Conservation (phyloP, 331 rosid genomes). For the Cydonia oblonga region DNA sequence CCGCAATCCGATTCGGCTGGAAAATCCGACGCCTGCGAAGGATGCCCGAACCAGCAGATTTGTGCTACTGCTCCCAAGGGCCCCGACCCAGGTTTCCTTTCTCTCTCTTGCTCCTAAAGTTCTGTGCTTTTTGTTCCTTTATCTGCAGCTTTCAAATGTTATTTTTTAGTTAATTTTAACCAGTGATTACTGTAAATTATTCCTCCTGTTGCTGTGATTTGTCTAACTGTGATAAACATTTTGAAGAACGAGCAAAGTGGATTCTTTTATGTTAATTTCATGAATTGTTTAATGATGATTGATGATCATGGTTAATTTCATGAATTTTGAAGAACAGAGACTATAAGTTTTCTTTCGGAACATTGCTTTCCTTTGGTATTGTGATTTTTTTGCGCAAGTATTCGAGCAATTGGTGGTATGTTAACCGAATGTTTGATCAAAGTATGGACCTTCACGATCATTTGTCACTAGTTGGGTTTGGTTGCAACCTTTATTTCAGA, state of each 20-base stretch:
- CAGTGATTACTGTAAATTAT: neutral
- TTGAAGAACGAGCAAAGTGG: neutral
- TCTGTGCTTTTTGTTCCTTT: neutral
- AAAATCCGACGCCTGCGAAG: conserved; percentile 59
- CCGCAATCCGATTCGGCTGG: conserved; percentile 74
- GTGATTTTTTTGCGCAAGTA: too few species aligned
- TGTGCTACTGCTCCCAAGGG: conserved; percentile 94
- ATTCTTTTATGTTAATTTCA: neutral
- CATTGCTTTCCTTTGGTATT: too few species aligned
- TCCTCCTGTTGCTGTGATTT: neutral
- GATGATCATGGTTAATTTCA: neutral
- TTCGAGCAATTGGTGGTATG: too few species aligned
- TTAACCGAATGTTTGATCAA: too few species aligned
- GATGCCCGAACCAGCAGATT: conserved; percentile 78
- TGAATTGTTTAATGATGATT: neutral
- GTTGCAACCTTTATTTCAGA: too few species aligned
- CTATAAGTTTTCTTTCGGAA: too few species aligned
- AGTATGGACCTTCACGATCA: too few species aligned
- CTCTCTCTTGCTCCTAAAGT: neutral
- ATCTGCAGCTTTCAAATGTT: neutral
- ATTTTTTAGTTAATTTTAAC: neutral
- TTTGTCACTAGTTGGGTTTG: too few species aligned
- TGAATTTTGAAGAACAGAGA: neutral
- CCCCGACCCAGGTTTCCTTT: conserved; percentile 63
- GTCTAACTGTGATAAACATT: neutral